Conservation (phyloP, 305 asterid species). For the Fraxinus floribunda region DNA sequence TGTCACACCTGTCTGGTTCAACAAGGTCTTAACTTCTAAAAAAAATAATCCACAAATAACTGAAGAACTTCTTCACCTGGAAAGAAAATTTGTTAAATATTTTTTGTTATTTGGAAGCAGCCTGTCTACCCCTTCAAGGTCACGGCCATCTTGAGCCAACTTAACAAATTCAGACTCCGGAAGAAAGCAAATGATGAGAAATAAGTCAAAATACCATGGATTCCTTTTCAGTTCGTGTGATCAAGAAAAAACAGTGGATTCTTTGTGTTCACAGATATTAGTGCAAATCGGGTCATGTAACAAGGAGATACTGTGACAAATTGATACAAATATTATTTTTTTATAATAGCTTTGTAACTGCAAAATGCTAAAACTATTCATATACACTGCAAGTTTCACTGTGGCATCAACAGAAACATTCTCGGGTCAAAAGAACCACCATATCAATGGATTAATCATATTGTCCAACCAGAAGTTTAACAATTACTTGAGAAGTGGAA, state of each 20-base stretch:
- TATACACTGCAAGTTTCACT: background rate
- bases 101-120: background rate
- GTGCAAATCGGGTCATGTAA: background rate
- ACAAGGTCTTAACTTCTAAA: slow-evolving; percentile 20
- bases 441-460: background rate
- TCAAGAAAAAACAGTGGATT: background rate
- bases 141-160: background rate
- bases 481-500: background rate
- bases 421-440: background rate
- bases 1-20: slow-evolving; percentile 16
- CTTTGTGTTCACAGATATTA: background rate
- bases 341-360: background rate
- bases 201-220: background rate
- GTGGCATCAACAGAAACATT: background rate
- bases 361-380: background rate
- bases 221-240: background rate
- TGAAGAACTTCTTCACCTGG: slow-evolving; percentile 33
- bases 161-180: background rate
- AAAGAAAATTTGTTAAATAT: slow-evolving; percentile 18
- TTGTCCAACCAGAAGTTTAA: background rate
- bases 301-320: background rate
- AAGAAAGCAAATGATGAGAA: background rate
- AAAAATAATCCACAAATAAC: background rate
- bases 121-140: background rate
- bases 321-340: background rate